Evolutionary conservation across 2,329 filamentous ascomycete species (phyloP), one percentile per base, ranked within the genome.

Genomic region (Xylariaceae sp.): DNA sequence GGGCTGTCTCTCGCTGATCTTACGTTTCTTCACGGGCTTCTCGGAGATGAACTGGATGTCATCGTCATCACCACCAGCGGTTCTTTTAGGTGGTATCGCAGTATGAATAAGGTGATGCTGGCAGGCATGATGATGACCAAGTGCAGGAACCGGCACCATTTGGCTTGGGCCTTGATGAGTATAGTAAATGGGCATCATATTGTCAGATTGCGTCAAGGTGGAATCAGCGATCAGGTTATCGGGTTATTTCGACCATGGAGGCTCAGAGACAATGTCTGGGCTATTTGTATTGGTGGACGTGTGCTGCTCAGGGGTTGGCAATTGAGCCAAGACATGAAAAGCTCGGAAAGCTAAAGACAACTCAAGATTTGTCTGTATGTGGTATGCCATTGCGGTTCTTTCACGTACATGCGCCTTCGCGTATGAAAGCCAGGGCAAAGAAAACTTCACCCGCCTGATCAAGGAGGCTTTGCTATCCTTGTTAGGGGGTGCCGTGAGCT

Each of bases 21-120:
- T 70, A 40, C 60, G 64, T 58, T 67, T 74, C 64, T 74, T 76
- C 47, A 75, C 70, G 9, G 74, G 73, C 21, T 72, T 71, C 18
- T 69, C 71, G 41, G 72, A 75, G 30, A 78, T 65, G 50, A 77
- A 74, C 57, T 76, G 68, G 30, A 77, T 66, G 47, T 77, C 75
- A 53, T 76, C 73, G 47, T 75, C 72, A 32, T 54, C 51, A 15
- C 26, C 51, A n/a, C 22, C 21, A 59, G 61, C 32, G 12, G 46
- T 41, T 49, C 64, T 56, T 59, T 71, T 73, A 3, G 60, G 59
- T 34, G 65, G 61, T 19, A 56, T 51, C 18, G 44, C 12, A 18
- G 49, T 16, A 40, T 48, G 53, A 2, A 48, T 16, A 22, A 22
- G 32, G 26, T 32, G 49, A 30, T 19, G 29, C 30, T 42, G 53